These are phyloP conservation scores for Solanum sitiens DNA, from an alignment of 257 asterid species.

Conservation along the genomic window DNA sequence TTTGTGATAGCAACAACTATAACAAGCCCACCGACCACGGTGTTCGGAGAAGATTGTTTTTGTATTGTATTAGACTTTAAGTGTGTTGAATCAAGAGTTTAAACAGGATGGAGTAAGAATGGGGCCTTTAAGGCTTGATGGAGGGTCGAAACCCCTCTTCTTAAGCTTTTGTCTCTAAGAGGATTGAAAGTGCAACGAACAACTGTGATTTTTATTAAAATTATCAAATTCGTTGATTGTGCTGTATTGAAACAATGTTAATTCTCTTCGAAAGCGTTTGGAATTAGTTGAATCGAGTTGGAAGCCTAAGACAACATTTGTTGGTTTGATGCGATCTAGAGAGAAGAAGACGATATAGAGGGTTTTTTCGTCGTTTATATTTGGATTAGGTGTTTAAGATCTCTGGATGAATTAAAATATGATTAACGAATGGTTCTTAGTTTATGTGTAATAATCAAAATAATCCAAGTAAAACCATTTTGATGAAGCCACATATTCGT, in stretches of 20 bases:
- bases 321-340: not conserved
- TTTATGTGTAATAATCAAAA: not conserved
- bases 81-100: not conserved
- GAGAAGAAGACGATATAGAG: too few species aligned
- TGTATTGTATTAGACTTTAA: too few species aligned
- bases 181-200: not conserved
- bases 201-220: not conserved
- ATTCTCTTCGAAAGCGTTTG: not conserved
- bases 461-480: too few species aligned
- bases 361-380: too few species aligned
- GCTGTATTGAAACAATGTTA: not conserved
- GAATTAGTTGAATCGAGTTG: not conserved
- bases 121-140: not conserved
- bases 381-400: not conserved
- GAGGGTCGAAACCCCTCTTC: not conserved
- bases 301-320: not conserved
- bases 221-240: not conserved
- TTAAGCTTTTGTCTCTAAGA: not conserved
- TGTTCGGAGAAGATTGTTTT: too few species aligned
- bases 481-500: not conserved
- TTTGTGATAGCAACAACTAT: too few species aligned
- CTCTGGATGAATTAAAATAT: too few species aligned
- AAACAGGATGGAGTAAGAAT: not conserved
- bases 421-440: not conserved
- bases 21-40: too few species aligned